Percentiles rank a stretch among this genome's conserved stretches.
Conservation (phyloP, 2,329 filamentous ascomycete genomes). For the Cladosporium sp. region DNA sequence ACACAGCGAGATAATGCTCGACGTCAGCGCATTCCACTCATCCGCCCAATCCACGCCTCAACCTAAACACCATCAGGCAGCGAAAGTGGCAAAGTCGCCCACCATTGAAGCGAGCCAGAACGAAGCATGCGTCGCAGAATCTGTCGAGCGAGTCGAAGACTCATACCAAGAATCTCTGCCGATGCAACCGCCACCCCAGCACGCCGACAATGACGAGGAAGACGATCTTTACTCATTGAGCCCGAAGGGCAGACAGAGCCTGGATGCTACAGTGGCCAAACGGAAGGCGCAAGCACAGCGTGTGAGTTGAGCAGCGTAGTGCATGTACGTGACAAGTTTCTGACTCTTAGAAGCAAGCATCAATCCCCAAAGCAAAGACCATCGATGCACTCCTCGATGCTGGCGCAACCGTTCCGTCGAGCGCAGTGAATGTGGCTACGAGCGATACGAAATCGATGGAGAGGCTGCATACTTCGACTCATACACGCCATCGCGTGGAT, state of each 20-base stretch:
- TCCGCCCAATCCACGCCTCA: slow-evolving; percentile 11
- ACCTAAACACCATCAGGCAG: neutral
- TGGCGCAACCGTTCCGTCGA: slow-evolving; percentile 5
- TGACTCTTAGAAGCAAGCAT: neutral
- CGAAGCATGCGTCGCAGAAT: neutral
- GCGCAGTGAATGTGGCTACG: too few species aligned
- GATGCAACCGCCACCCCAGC: slow-evolving; percentile 4
- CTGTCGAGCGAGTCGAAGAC: slow-evolving; percentile 20
- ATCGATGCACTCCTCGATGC: slow-evolving; percentile 13
- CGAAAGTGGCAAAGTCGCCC: neutral
- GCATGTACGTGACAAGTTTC: neutral
- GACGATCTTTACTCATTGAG: slow-evolving; percentile 26
- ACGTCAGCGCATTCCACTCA: slow-evolving; percentile 26
- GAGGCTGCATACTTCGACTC: too few species aligned
- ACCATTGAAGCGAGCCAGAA: slow-evolving; percentile 2
- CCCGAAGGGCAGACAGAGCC: slow-evolving; percentile 20
- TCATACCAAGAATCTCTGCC: slow-evolving; percentile 11
- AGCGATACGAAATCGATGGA: neutral
- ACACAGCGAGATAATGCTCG: slow-evolving; percentile 22
- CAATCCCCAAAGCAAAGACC: slow-evolving; percentile 5
- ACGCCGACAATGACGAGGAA: slow-evolving; percentile 15
- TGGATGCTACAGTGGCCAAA: neutral
- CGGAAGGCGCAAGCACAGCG: neutral
- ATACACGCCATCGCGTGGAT: too few species aligned
- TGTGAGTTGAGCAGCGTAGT: neutral